Conservation (phyloP, 129 eudicot genomes). For the Centaurea solstitialis region DNA sequence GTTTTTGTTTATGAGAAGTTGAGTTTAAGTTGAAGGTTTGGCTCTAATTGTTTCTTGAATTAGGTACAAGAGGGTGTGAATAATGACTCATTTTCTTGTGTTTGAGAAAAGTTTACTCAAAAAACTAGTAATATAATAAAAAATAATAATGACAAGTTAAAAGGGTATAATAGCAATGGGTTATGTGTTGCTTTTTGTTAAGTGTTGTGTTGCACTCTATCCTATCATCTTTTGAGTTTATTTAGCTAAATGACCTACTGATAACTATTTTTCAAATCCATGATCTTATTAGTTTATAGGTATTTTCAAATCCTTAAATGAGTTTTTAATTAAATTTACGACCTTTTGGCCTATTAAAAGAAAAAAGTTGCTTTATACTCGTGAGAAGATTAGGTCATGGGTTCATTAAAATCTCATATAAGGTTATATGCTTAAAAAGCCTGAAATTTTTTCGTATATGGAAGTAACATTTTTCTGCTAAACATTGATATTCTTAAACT, state of each 20-base stretch:
- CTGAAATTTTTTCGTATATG: background rate
- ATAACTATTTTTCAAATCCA: too few relatives aligned
- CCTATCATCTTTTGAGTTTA: too few relatives aligned
- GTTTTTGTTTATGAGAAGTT: background rate
- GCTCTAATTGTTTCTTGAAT: background rate
- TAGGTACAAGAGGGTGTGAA: conserved; percentile 4
- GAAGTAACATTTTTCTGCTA: background rate
- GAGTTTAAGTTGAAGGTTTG: conserved; percentile 4
- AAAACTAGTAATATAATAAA: background rate
- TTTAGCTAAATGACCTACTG: too few relatives aligned
- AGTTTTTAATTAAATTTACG: too few relatives aligned
- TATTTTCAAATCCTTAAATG: too few relatives aligned
- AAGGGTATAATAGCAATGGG: conserved; percentile 4
- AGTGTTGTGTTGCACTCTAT: background rate
- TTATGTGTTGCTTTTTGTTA: conserved; percentile 1
- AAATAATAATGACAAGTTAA: background rate
- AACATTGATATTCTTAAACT: background rate
- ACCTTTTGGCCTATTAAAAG: too few relatives aligned
- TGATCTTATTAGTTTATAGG: too few relatives aligned
- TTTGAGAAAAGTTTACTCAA: background rate
- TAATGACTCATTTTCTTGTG: conserved; percentile 10
- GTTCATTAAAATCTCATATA: too few relatives aligned
- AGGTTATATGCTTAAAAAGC: too few relatives aligned
- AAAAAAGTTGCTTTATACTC: too few relatives aligned
- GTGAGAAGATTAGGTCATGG: too few relatives aligned